phyloP scores from a whole-genome alignment of 106 monocot species.

The Iris macrosiphon region DNA sequence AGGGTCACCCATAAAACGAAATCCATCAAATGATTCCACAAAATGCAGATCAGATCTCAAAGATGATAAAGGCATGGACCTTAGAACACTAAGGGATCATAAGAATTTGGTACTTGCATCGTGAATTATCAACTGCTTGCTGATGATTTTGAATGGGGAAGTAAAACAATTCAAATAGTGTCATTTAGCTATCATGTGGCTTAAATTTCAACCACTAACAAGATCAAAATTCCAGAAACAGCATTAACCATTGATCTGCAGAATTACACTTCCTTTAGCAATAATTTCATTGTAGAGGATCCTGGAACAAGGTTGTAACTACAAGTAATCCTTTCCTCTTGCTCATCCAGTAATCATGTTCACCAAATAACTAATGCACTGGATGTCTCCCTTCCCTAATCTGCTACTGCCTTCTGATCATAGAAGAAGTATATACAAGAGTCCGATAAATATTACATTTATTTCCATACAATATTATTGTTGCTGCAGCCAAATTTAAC shows the following conservation, averaged over 20 bases:
- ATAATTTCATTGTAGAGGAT: slow-evolving; percentile 1
- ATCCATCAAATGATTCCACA: too few species aligned
- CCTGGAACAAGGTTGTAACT: background rate
- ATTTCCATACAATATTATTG: too few species aligned
- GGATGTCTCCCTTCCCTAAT: background rate
- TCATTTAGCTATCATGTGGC: background rate
- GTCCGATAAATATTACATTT: too few species aligned
- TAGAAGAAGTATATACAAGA: background rate
- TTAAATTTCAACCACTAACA: background rate
- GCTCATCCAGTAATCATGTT: background rate
- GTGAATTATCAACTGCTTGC: too few species aligned
- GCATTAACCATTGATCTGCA: background rate
- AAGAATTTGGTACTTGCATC: background rate
- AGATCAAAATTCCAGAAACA: too few species aligned
- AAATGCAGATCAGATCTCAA: too few species aligned
- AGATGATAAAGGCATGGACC: too few species aligned
- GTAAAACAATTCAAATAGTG: background rate
- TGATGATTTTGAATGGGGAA: background rate
- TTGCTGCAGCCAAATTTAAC: too few species aligned
- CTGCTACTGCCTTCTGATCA: background rate
- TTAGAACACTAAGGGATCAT: background rate
- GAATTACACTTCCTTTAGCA: background rate
- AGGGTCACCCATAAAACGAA: too few species aligned
- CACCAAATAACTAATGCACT: background rate
- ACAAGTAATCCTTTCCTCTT: background rate